Conservation (phyloP, 345 rosid species). For the Theobroma cacao region DNA sequence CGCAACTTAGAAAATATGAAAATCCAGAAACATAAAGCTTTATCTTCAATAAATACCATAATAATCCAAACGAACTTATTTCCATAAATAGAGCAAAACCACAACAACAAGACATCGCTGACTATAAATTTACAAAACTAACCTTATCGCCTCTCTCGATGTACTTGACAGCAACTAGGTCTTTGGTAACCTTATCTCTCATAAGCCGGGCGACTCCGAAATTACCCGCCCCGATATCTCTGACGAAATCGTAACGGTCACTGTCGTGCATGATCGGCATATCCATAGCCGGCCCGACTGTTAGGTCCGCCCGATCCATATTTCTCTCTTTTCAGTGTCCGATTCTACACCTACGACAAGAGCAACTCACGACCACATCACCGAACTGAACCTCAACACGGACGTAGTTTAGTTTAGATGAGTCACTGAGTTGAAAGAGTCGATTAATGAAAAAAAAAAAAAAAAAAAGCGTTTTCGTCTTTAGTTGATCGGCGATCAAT, state of each 20-base stretch:
- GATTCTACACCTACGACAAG: neutral
- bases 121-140: constrained; percentile 7
- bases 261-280: constrained; percentile 97
- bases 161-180: constrained; percentile 94
- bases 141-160: constrained; percentile 97
- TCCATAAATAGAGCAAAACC: constrained; percentile 15
- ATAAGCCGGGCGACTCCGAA: constrained; percentile 87
- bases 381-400: neutral
- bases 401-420: neutral
- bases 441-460: neutral
- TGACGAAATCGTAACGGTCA: constrained; percentile 83
- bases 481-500: constrained; percentile 10
- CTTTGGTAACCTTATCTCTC: constrained; percentile 74
- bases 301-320: constrained; percentile 53
- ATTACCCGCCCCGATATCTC: constrained; percentile 89
- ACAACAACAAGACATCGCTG: neutral
- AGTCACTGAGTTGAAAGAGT: neutral
- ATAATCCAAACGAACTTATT: constrained; percentile 15
- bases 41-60: neutral
- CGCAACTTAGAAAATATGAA: neutral
- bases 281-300: constrained; percentile 66
- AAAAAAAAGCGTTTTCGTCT: neutral
- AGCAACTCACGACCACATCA: constrained; percentile 19
- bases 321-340: constrained; percentile 3
- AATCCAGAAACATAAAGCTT: constrained; percentile 2